Evolutionary conservation across 352 stramenopile genomes (phyloP).

Genomic region (Globisporangium okanoganense): DNA sequence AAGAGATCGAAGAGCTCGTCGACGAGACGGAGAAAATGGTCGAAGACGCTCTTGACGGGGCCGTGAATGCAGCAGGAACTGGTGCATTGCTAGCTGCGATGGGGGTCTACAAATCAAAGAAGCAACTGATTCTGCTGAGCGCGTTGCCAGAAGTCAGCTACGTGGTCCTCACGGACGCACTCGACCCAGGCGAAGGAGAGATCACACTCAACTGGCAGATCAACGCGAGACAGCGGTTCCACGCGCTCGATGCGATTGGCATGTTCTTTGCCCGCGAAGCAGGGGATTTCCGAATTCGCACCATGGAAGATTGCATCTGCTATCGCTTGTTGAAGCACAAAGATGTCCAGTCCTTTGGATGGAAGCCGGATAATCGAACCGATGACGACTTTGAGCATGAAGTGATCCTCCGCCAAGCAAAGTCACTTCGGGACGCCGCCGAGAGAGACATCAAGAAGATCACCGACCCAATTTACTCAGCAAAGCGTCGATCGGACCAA

Average conservation of each 20-base stretch:
- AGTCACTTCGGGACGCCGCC: slow-evolving; percentile 26
- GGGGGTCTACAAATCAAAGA: slow-evolving; percentile 26
- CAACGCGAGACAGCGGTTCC: slow-evolving; percentile 47
- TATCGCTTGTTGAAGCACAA: slow-evolving; percentile 46
- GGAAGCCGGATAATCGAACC: slow-evolving; percentile 27
- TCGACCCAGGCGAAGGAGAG: slow-evolving; percentile 47
- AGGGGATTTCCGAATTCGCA: slow-evolving; percentile 24
- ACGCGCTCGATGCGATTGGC: slow-evolving; percentile 50
- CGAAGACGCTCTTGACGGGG: slow-evolving; percentile 13
- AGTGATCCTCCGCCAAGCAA: slow-evolving; percentile 35
- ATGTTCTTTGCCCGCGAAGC: slow-evolving; percentile 45
- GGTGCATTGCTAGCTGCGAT: slow-evolving; percentile 22
- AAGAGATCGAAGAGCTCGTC: slow-evolving; percentile 9
- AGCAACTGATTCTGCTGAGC: slow-evolving; percentile 38
- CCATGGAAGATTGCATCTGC: slow-evolving; percentile 60
- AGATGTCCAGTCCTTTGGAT: slow-evolving; percentile 35
- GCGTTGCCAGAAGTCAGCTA: slow-evolving; percentile 48
- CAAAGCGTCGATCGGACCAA: slow-evolving; percentile 9
- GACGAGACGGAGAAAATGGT: slow-evolving; percentile 11
- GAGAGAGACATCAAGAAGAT: slow-evolving; percentile 24
- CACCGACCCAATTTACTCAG: not conserved
- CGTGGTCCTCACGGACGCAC: slow-evolving; percentile 41
- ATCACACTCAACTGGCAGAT: slow-evolving; percentile 56
- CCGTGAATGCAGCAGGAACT: slow-evolving; percentile 6
- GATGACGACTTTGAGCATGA: slow-evolving; percentile 34